Evolutionary conservation across 2,329 filamentous ascomycete genomes (phyloP).

Genomic region (Rugonectria rugulosa): DNA sequence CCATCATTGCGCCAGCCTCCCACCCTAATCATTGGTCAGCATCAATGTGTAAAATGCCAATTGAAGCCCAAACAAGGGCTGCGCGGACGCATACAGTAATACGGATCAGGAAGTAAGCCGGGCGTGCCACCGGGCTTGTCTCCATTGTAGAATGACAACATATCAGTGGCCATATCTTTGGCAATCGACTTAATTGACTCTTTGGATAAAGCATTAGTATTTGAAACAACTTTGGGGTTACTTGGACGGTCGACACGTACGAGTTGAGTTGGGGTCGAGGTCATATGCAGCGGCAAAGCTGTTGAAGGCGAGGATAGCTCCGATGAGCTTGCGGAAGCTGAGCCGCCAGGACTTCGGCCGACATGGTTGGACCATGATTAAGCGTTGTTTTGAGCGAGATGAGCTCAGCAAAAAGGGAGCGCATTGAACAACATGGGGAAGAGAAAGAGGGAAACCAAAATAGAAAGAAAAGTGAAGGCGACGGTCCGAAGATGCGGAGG

Average conservation of each 20-base stretch:
- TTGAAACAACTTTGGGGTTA: neutral
- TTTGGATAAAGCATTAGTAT: slow-evolving; percentile 35
- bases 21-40: slow-evolving; percentile 57
- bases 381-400: slow-evolving; percentile 22
- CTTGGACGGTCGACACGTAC: slow-evolving; percentile 34
- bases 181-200: slow-evolving; percentile 59
- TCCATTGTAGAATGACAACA: slow-evolving; percentile 54
- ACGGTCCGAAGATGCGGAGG: slow-evolving; percentile 8
- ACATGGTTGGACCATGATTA: slow-evolving; percentile 31
- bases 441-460: slow-evolving; percentile 6
- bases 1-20: slow-evolving; percentile 78
- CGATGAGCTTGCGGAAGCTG: slow-evolving; percentile 30
- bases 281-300: slow-evolving; percentile 44
- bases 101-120: slow-evolving; percentile 60
- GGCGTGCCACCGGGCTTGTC: slow-evolving; percentile 58
- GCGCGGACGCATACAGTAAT: slow-evolving; percentile 57
- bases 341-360: slow-evolving; percentile 20
- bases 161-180: slow-evolving; percentile 59
- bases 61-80: neutral
- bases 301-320: slow-evolving; percentile 34
- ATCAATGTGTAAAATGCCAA: slow-evolving; percentile 1
- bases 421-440: slow-evolving; percentile 30
- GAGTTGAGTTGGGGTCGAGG: slow-evolving; percentile 47
- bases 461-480: slow-evolving; percentile 12
- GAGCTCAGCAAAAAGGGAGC: slow-evolving; percentile 29